These are phyloP conservation scores for Aspergillus avenaceus DNA, from an alignment of 495 filamentous ascomycete genomes.

Conservation along the genomic window DNA sequence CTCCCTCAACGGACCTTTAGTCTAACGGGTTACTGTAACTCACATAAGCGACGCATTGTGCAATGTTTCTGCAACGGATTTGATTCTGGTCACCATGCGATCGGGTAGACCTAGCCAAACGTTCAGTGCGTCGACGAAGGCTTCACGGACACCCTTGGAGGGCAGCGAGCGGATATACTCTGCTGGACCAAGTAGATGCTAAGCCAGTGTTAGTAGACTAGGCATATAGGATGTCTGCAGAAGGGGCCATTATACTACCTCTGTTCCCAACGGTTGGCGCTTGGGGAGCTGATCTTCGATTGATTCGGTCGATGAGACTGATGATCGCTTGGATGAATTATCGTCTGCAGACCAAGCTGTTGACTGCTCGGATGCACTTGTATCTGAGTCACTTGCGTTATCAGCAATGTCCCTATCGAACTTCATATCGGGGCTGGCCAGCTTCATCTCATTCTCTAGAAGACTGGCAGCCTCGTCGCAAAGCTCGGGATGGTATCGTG, in stretches of 20 bases:
- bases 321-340: slow-evolving; percentile 2
- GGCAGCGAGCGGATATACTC: slow-evolving; percentile 16
- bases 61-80: slow-evolving; percentile 12
- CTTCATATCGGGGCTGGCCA: too few species aligned
- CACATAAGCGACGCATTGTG: slow-evolving; percentile 22
- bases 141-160: slow-evolving; percentile 19
- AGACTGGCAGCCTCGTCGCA: slow-evolving; percentile 5
- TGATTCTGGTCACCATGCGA: slow-evolving; percentile 6
- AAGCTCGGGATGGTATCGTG: slow-evolving; percentile 20
- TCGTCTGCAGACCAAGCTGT: slow-evolving; percentile 4
- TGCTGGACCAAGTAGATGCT: slow-evolving; percentile 9
- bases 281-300: neutral
- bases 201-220: neutral
- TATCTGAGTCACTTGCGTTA: neutral
- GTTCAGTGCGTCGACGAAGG: slow-evolving; percentile 17
- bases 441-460: neutral
- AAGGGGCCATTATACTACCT: slow-evolving; percentile 1
- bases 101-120: slow-evolving; percentile 15
- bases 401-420: neutral
- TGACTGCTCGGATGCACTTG: neutral
- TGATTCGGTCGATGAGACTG: slow-evolving; percentile 1
- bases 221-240: neutral
- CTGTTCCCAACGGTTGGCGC: neutral
- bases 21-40: neutral
- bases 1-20: neutral